A percentile compares a stretch with the other conserved stretches of the same genome.
These are phyloP conservation scores for Pythium insidiosum DNA, from an alignment of 352 stramenopile species.

Conservation along the genomic window DNA sequence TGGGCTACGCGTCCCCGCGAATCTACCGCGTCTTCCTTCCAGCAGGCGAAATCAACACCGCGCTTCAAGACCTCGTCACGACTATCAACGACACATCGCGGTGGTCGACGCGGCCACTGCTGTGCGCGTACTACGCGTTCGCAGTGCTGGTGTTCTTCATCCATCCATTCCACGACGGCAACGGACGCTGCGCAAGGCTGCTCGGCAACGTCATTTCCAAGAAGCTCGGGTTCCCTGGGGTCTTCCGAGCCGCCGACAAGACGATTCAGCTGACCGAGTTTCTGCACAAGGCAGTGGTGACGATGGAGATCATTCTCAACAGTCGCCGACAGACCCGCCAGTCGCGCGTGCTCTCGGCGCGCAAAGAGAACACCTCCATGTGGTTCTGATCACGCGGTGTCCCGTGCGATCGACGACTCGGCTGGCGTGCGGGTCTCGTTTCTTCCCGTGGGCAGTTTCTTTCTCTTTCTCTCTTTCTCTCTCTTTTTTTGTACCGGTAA, in stretches of 20 bases:
- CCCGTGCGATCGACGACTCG: too few species aligned
- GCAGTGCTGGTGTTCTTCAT: conserved; percentile 79
- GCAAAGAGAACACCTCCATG: conserved; percentile 74
- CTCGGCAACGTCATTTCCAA: conserved; percentile 68
- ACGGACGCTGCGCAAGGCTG: conserved; percentile 65
- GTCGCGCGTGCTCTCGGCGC: conserved; percentile 33
- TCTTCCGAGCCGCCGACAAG: conserved; percentile 69
- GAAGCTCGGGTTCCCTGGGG: conserved; percentile 51
- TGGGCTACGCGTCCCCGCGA: conserved; percentile 66
- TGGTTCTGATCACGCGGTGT: conserved; percentile 49
- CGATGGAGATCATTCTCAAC: conserved; percentile 59
- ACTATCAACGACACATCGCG: conserved; percentile 34
- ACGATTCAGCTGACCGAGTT: conserved; percentile 73
- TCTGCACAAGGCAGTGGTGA: conserved; percentile 63
- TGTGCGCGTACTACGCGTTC: conserved; percentile 75
- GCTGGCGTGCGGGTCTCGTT: too few species aligned
- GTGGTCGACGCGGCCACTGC: conserved; percentile 39
- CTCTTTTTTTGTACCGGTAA: too few species aligned
- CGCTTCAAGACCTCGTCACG: conserved; percentile 30
- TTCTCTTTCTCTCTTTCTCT: too few species aligned
- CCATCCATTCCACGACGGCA: conserved; percentile 81
- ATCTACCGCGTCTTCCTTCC: conserved; percentile 81
- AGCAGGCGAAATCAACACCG: conserved; percentile 39
- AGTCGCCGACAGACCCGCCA: conserved; percentile 41
- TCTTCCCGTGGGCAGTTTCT: too few species aligned